Base-by-base conservation (phyloP, 2,329 filamentous ascomycete genomes). In the Diaporthe velutina region DNA sequence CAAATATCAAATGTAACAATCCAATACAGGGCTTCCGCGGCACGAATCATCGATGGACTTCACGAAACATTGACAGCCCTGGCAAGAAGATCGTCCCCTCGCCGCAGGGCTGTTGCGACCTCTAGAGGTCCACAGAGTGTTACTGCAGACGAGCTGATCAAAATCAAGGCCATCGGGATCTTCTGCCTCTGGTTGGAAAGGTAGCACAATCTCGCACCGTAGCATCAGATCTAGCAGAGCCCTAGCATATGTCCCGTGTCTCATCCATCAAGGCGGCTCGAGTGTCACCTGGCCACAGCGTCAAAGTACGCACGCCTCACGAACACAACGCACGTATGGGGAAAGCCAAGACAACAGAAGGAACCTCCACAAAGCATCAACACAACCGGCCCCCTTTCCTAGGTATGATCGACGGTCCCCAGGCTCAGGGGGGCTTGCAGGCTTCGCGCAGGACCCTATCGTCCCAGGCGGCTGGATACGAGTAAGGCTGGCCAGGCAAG, bases 401-500 rank as follows among this genome's bases (percentile, higher is more conserved):
- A 22, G 38, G 38, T 4, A n/a, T 64, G 64, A 68, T 54, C 48
- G 48, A 38, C 30, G 22, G n/a, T 17, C 64, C n/a, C 64, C 33
- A 68, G 42, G 48, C 33, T 6, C 52, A 7, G 15, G 13, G 52
- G 25, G 30, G 64, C 60, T 40, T 28, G 45, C 30, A 40, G n/a
- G 15, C 30, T 33, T 30, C 55, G 33, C 33, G 12, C 28, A 64
- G 30, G 45, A 10, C 45, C 28, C 30, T 28, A 50, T 35, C 30
- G 30, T 52, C 22, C 64, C 64, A 54, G 48, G 35, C 15, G 48
- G 15, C 50, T 33, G 64, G 64, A 22, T 28, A 22, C 45, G 64
- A 54, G 33, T 68, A 54, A 54, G 64, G 64, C 64, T 68, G 64
- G 64, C 61, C 45, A 28, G 64, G 64, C 48, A 68, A 68, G 64